Conservation (phyloP, 441 rosid species). For the Adansonia madagascariensis region DNA sequence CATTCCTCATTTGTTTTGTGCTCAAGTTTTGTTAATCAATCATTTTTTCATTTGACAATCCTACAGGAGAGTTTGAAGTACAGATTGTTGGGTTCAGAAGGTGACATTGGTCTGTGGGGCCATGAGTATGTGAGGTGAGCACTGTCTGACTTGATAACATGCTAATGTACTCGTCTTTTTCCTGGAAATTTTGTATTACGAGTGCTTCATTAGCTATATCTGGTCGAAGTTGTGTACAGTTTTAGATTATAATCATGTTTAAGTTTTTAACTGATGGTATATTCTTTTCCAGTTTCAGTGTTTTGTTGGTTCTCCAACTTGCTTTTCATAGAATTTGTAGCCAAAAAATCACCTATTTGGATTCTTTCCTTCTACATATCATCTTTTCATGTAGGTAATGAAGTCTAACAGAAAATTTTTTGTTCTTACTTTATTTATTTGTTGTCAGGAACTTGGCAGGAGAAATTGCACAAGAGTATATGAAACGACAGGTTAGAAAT, state of each 20-base stretch:
- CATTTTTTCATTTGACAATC: slow-evolving; percentile 28
- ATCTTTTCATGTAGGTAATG: background rate
- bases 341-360: background rate
- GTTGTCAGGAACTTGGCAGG: slow-evolving; percentile 81
- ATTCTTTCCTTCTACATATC: background rate
- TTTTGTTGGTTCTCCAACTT: background rate
- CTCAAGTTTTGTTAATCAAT: background rate
- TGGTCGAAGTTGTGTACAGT: background rate
- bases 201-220: slow-evolving; percentile 7
- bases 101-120: slow-evolving; percentile 98
- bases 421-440: slow-evolving; percentile 10
- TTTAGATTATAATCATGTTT: background rate
- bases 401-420: background rate
- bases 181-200: background rate
- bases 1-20: background rate
- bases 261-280: background rate
- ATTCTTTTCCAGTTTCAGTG: background rate
- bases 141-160: slow-evolving; percentile 9
- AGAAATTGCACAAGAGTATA: slow-evolving; percentile 82
- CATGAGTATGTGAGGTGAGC: slow-evolving; percentile 92
- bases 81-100: slow-evolving; percentile 85
- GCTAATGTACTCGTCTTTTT: background rate
- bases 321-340: background rate
- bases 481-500: slow-evolving; percentile 71
- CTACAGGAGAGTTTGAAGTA: slow-evolving; percentile 91